phyloP scores from a whole-genome alignment of 2,329 filamentous ascomycete species.

The Talaromyces sp. region DNA sequence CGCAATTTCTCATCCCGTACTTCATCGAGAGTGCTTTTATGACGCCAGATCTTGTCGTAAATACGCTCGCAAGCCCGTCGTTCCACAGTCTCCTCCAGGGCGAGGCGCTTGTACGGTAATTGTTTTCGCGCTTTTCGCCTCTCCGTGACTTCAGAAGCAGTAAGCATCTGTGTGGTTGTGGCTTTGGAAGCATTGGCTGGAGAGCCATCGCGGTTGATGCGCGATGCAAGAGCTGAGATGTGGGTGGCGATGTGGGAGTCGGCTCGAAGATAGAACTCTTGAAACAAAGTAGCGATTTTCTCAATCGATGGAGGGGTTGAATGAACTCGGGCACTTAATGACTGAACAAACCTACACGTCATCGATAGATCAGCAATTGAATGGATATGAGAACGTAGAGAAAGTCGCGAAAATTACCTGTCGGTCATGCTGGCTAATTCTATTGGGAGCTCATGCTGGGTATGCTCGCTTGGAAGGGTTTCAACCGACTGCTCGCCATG shows the following conservation, averaged over 20 bases:
- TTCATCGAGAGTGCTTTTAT: conserved; percentile 87
- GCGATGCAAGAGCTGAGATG: conserved; percentile 71
- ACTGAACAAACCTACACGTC: conserved; percentile 73
- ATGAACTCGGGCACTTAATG: conserved; percentile 80
- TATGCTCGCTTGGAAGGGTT: conserved; percentile 49
- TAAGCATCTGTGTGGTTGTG: conserved; percentile 75
- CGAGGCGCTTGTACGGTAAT: conserved; percentile 69
- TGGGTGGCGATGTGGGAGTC: conserved; percentile 81
- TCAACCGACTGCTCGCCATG: conserved; percentile 22
- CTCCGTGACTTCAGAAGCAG: conserved; percentile 74
- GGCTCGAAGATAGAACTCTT: conserved; percentile 84
- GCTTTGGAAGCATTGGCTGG: conserved; percentile 48
- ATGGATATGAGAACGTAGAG: not conserved
- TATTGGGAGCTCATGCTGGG: conserved; percentile 85
- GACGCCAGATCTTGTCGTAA: conserved; percentile 84
- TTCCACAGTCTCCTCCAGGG: conserved; percentile 88
- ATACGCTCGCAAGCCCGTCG: conserved; percentile 76
- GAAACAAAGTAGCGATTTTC: conserved; percentile 77
- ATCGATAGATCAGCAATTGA: not conserved
- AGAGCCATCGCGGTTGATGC: conserved; percentile 61
- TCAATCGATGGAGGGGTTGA: conserved; percentile 78
- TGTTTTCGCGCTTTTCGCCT: conserved; percentile 71
- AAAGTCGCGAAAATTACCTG: conserved; percentile 51
- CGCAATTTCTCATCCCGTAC: conserved; percentile 90
- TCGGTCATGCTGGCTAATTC: conserved; percentile 88